These are phyloP conservation scores for Cladophialophora psammophila DNA, from an alignment of 2,329 filamentous ascomycete genomes.

Conservation along the genomic window DNA sequence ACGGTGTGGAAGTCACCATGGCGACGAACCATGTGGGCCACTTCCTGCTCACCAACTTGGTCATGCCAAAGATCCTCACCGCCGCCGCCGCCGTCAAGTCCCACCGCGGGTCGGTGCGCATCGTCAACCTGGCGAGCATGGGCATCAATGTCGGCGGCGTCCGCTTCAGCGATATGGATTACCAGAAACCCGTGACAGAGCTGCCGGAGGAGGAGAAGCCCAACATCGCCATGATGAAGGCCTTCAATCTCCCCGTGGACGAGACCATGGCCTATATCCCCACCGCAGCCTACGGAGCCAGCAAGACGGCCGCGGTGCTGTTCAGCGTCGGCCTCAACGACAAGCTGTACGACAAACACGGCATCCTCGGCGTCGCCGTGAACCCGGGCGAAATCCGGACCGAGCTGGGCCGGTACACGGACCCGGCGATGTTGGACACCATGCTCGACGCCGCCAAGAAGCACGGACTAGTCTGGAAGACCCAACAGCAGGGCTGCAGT, in stretches of 20 bases:
- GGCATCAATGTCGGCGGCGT: slow-evolving; percentile 14
- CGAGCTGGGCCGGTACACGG: slow-evolving; percentile 17
- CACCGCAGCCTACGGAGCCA: slow-evolving; percentile 11
- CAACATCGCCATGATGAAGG: slow-evolving; percentile 20
- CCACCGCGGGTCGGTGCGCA: slow-evolving; percentile 7
- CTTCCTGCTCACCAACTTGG: slow-evolving; percentile 21
- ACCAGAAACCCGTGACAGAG: slow-evolving; percentile 10
- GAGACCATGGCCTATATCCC: slow-evolving; percentile 15
- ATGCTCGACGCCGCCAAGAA: slow-evolving; percentile 7
- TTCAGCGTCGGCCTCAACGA: slow-evolving; percentile 21
- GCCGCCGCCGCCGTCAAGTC: slow-evolving; percentile 4
- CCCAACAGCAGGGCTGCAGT: slow-evolving; percentile 12
- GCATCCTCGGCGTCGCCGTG: slow-evolving; percentile 14
- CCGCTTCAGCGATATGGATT: slow-evolving; percentile 2
- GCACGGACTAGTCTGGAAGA: slow-evolving; percentile 7
- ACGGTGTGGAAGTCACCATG: slow-evolving; percentile 51
- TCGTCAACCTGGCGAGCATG: slow-evolving; percentile 18
- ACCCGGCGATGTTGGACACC: slow-evolving; percentile 6
- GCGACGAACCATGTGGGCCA: slow-evolving; percentile 48
- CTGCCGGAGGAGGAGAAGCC: slow-evolving; percentile 16
- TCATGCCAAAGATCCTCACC: slow-evolving; percentile 18
- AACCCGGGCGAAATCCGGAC: slow-evolving; percentile 22
- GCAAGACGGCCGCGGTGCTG: slow-evolving; percentile 22
- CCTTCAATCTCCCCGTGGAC: slow-evolving; percentile 4
- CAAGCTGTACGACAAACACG: slow-evolving; percentile 7